Percentiles rank a stretch among this genome's conserved stretches.
Evolutionary conservation across 768 basidiomycete genomes (phyloP).

Genomic region (Leccinum barrowsii): DNA sequence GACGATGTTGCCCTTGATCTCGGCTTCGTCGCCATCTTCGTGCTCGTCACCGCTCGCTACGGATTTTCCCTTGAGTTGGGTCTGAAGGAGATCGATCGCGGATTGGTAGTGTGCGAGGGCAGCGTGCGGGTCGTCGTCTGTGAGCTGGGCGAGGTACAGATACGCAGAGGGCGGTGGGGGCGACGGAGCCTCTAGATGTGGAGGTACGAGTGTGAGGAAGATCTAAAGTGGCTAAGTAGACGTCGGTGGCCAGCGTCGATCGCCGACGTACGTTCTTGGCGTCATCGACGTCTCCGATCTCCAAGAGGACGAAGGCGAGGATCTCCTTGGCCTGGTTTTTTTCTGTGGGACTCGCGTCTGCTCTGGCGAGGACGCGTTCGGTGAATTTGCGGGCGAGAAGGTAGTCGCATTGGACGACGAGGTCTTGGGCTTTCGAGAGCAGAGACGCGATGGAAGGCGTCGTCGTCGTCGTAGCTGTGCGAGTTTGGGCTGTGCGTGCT

Average conservation of each 20-base stretch:
- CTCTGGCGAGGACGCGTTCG: constrained; percentile 60
- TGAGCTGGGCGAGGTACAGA: constrained; percentile 85
- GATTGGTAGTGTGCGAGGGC: constrained; percentile 72
- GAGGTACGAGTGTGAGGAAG: constrained; percentile 55
- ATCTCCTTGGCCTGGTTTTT: constrained; percentile 76
- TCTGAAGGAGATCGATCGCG: constrained; percentile 68
- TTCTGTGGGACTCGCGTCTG: constrained; percentile 37
- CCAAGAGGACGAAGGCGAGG: constrained; percentile 74
- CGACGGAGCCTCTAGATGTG: constrained; percentile 46
- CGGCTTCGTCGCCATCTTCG: constrained; percentile 36
- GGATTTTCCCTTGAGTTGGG: constrained; percentile 74
- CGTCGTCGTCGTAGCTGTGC: constrained; percentile 15
- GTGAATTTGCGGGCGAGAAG: constrained; percentile 74
- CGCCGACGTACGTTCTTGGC: constrained; percentile 59
- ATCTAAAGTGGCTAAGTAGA: constrained; percentile 40
- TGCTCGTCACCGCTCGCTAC: constrained; percentile 35
- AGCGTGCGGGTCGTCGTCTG: constrained; percentile 67
- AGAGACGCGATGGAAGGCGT: constrained; percentile 50
- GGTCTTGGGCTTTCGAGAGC: constrained; percentile 73
- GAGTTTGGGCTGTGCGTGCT: constrained; percentile 44
- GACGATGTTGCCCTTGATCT: constrained; percentile 56
- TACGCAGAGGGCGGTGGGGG: constrained; percentile 73
- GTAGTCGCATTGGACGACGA: constrained; percentile 83
- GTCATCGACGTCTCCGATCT: constrained; percentile 69
- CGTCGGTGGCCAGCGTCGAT: background rate